Conservation (phyloP, 306 rosid species). For the Elaeagnus macrophylla region DNA sequence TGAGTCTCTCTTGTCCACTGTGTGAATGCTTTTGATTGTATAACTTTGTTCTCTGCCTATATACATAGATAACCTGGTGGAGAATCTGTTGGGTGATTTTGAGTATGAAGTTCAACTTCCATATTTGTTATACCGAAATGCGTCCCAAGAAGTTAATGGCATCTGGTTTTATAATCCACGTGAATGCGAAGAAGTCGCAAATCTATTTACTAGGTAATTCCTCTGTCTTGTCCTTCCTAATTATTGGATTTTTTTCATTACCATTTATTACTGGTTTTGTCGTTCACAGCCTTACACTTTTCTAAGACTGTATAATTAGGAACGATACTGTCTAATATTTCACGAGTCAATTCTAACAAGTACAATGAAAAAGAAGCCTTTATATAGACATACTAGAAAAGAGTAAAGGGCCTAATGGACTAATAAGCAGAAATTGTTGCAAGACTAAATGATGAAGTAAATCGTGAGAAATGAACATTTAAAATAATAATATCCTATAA, state of each 20-base stretch:
- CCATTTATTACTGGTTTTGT: neutral
- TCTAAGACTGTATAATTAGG: too few relatives aligned
- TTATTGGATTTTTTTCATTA: neutral
- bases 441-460: too few relatives aligned
- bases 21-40: too few relatives aligned
- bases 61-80: conserved; percentile 79
- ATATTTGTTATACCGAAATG: conserved; percentile 78
- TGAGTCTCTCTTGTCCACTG: too few relatives aligned
- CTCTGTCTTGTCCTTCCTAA: conserved; percentile 6
- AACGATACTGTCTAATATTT: too few relatives aligned
- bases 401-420: too few relatives aligned
- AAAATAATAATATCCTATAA: too few relatives aligned
- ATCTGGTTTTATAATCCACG: conserved; percentile 93
- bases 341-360: too few relatives aligned
- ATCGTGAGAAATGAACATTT: too few relatives aligned
- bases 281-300: neutral
- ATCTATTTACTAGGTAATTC: conserved; percentile 67
- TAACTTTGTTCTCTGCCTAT: conserved; percentile 3
- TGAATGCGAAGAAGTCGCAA: conserved; percentile 91
- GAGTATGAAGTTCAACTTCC: conserved; percentile 91
- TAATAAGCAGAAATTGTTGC: too few relatives aligned
- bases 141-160: conserved; percentile 95
- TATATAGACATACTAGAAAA: too few relatives aligned
- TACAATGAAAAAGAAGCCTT: too few relatives aligned
- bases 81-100: conserved; percentile 87